These are phyloP conservation scores for Cucumis hystrix DNA, from an alignment of 306 rosid genomes.

Conservation along the genomic window DNA sequence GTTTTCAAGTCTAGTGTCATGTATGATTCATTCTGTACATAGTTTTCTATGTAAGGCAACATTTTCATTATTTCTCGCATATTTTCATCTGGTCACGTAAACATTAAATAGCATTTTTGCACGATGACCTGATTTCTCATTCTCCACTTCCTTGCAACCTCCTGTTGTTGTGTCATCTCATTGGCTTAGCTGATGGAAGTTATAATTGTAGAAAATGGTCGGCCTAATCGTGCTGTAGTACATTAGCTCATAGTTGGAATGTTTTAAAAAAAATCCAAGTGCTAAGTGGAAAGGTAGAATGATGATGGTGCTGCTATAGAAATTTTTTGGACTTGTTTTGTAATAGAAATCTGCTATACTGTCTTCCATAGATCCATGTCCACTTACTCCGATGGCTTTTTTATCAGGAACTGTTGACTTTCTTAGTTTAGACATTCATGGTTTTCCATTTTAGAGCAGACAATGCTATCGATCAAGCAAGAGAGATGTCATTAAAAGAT, in stretches of 20 bases:
- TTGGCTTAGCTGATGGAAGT: not conserved
- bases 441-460: not conserved
- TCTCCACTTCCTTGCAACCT: not conserved
- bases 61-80: not conserved
- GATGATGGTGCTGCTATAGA: not conserved
- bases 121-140: not conserved
- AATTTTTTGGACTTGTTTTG: not conserved
- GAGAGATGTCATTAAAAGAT: not conserved
- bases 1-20: too few species aligned
- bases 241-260: not conserved
- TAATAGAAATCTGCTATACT: not conserved
- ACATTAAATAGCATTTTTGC: too few species aligned
- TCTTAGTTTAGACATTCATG: not conserved
- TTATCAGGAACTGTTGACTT: not conserved
- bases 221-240: not conserved
- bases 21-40: not conserved
- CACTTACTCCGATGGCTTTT: not conserved
- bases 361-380: not conserved
- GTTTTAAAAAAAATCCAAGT: not conserved
- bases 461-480: not conserved
- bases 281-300: not conserved
- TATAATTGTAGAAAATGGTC: not conserved
- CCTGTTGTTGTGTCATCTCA: not conserved
- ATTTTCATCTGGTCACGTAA: too few species aligned
- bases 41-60: not conserved